Evolutionary conservation across 2,329 filamentous ascomycete genomes (phyloP).

Genomic region (Clarireedia monteithiana): DNA sequence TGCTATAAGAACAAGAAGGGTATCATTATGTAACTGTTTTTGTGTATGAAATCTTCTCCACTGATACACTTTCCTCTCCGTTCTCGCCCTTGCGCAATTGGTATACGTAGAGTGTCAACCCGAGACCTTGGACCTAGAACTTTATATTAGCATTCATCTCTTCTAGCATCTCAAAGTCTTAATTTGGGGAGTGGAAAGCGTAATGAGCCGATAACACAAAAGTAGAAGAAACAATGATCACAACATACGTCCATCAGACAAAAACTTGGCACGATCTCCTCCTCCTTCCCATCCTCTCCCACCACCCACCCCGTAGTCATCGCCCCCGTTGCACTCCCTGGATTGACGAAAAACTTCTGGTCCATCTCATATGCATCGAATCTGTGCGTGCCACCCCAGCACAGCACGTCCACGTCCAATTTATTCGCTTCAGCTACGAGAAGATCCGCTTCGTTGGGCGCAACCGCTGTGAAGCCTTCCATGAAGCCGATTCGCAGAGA

Average conservation of each 20-base stretch:
- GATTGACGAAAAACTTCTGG: conserved; percentile 68
- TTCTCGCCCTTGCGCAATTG: conserved; percentile 71
- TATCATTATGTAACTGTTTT: conserved; percentile 47
- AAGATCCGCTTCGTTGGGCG: conserved; percentile 54
- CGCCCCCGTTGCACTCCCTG: conserved; percentile 58
- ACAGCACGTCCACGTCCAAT: conserved; percentile 60
- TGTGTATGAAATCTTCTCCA: conserved; percentile 81
- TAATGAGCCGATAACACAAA: neutral
- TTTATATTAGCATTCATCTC: neutral
- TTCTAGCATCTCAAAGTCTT: neutral
- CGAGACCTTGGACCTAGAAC: conserved; percentile 82
- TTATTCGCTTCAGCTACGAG: conserved; percentile 61
- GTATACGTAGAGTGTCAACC: conserved; percentile 92
- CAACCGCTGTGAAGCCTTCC: conserved; percentile 61
- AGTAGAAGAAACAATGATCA: neutral
- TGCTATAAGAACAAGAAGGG: neutral
- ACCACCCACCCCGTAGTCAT: conserved; percentile 50
- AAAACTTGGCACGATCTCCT: conserved; percentile 82
- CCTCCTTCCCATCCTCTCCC: conserved; percentile 61
- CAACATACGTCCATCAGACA: conserved; percentile 91
- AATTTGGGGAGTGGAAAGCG: too few species aligned
- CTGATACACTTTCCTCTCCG: conserved; percentile 70
- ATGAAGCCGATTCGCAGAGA: conserved; percentile 58
- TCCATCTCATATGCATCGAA: conserved; percentile 68
- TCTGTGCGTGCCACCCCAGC: conserved; percentile 60